Conservation (phyloP, 192 early-diverging fungal genomes). For the Pecoramyces ruminantium region DNA sequence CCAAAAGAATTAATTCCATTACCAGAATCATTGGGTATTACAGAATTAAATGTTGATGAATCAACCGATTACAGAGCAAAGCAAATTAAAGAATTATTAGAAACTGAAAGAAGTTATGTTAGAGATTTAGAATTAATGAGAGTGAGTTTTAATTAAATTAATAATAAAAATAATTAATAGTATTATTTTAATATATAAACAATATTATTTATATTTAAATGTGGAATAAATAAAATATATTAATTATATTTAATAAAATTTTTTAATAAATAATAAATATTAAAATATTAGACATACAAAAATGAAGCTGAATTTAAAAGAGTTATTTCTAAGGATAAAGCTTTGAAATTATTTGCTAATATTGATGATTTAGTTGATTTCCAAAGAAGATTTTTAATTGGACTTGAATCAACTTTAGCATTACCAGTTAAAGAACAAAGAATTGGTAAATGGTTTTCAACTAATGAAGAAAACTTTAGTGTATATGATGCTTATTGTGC, state of each 20-base stretch:
- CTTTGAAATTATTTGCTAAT: slow-evolving; percentile 79
- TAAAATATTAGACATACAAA: slow-evolving; percentile 41
- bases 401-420: slow-evolving; percentile 59
- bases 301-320: slow-evolving; percentile 47
- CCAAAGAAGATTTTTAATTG: slow-evolving; percentile 82
- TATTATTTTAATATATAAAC: no score
- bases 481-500: slow-evolving; percentile 89
- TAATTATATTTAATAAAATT: no score
- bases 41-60: not conserved
- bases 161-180: no score
- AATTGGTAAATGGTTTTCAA: slow-evolving; percentile 52
- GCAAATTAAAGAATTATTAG: slow-evolving; percentile 71
- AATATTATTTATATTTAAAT: no score
- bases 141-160: slow-evolving; percentile 15
- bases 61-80: slow-evolving; percentile 79
- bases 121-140: slow-evolving; percentile 72
- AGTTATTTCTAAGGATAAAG: slow-evolving; percentile 58
- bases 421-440: slow-evolving; percentile 61
- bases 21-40: not conserved
- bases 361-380: slow-evolving; percentile 88
- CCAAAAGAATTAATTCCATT: not conserved
- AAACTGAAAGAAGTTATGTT: slow-evolving; percentile 85
- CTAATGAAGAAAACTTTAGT: slow-evolving; percentile 20
- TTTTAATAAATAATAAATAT: no score
- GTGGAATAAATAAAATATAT: no score